A percentile compares a stretch with the other conserved stretches of the same genome.
These are phyloP conservation scores for Coemansia sp. DNA, from an alignment of 192 early-diverging fungal genomes.

Conservation along the genomic window DNA sequence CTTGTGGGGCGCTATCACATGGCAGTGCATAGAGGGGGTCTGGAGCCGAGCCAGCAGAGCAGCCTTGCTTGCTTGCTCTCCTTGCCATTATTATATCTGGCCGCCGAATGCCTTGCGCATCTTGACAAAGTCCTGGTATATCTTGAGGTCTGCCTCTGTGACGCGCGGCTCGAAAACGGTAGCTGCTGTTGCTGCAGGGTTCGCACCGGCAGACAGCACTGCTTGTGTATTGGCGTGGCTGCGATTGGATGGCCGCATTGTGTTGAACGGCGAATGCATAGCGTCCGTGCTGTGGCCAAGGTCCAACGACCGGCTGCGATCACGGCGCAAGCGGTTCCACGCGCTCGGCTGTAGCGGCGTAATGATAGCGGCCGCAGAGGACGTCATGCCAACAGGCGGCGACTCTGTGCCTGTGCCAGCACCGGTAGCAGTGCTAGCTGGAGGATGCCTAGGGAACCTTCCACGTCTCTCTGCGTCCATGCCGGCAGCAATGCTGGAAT, in stretches of 20 bases:
- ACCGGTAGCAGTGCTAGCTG: not conserved
- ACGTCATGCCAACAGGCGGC: not conserved
- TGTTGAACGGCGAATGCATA: not conserved
- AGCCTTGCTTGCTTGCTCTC: too few relatives aligned
- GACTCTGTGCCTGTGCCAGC: not conserved
- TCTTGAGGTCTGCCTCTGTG: slow-evolving; percentile 32
- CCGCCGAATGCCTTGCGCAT: slow-evolving; percentile 32
- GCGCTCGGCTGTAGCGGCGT: not conserved
- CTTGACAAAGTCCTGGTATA: slow-evolving; percentile 43
- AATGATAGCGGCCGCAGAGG: not conserved
- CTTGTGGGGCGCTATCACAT: not conserved
- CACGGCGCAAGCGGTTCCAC: slow-evolving; percentile 8
- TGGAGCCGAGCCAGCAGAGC: too few relatives aligned
- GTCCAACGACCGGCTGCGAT: slow-evolving; percentile 43
- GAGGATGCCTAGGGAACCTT: too few relatives aligned
- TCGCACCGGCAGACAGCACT: not conserved
- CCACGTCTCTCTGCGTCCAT: too few relatives aligned
- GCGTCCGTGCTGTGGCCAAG: not conserved
- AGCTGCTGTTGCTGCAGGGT: not conserved
- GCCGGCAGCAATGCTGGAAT: not conserved
- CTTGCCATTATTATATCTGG: not conserved
- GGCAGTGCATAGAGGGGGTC: not conserved
- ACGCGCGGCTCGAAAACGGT: slow-evolving; percentile 32
- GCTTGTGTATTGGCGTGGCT: not conserved
- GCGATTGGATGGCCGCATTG: not conserved